Evolutionary conservation across 192 early-diverging fungal genomes (phyloP).

Genomic region (Phlyctochytrium planicorne): DNA sequence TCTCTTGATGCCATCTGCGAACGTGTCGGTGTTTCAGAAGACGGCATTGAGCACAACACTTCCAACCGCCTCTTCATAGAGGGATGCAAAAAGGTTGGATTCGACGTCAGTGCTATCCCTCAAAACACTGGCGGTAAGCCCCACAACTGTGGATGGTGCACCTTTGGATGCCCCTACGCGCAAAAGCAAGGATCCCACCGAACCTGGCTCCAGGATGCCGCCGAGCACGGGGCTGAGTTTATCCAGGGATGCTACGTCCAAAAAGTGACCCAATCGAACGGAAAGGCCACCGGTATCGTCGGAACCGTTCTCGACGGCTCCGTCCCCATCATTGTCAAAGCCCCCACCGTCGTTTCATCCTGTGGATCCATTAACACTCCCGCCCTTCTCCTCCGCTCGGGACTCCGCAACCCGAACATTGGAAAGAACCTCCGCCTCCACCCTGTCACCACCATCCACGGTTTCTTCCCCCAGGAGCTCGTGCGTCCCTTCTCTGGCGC

Average conservation of each 20-base stretch:
- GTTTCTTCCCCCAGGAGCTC: slow-evolving; percentile 62
- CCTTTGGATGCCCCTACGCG: slow-evolving; percentile 67
- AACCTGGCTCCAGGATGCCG: slow-evolving; percentile 71
- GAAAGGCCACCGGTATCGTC: slow-evolving; percentile 57
- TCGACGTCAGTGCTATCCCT: slow-evolving; percentile 51
- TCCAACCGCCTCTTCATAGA: slow-evolving; percentile 65
- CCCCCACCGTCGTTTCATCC: slow-evolving; percentile 57
- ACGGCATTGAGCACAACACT: slow-evolving; percentile 59
- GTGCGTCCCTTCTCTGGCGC: slow-evolving; percentile 31
- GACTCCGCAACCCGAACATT: slow-evolving; percentile 67
- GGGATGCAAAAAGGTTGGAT: slow-evolving; percentile 67
- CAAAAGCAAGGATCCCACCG: slow-evolving; percentile 67
- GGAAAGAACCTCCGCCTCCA: slow-evolving; percentile 66
- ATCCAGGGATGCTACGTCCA: slow-evolving; percentile 58
- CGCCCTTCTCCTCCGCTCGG: slow-evolving; percentile 60
- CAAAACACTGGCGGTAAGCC: slow-evolving; percentile 60
- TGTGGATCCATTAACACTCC: slow-evolving; percentile 68
- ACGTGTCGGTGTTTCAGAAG: slow-evolving; percentile 55
- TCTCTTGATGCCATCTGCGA: slow-evolving; percentile 55
- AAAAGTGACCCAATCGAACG: slow-evolving; percentile 52
- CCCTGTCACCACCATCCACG: slow-evolving; percentile 60
- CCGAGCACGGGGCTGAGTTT: slow-evolving; percentile 60
- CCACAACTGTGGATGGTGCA: slow-evolving; percentile 24
- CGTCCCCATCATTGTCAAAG: slow-evolving; percentile 40
- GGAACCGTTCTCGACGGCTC: slow-evolving; percentile 31